These are phyloP conservation scores for Venturia asperata DNA, from an alignment of 2,329 filamentous ascomycete species.

Conservation along the genomic window DNA sequence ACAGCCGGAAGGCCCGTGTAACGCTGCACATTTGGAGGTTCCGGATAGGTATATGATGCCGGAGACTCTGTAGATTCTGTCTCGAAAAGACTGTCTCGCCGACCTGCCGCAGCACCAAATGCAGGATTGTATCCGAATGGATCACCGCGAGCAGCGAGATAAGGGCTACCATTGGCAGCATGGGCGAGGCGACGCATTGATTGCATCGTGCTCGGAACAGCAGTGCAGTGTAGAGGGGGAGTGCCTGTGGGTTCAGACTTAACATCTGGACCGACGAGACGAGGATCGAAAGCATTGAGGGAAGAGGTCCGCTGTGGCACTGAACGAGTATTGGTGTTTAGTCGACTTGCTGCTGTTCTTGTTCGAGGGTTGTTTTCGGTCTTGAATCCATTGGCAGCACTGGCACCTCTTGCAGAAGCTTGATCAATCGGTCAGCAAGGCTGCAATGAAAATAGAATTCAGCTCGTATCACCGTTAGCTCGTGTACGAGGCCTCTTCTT, in stretches of 20 bases:
- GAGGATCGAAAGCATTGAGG: slow-evolving; percentile 8
- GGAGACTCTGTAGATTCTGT: background rate
- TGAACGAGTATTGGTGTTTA: slow-evolving; percentile 7
- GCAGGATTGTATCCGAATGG: background rate
- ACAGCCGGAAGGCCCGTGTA: background rate
- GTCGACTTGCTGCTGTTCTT: slow-evolving; percentile 1
- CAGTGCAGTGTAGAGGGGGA: slow-evolving; percentile 13
- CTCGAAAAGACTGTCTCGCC: slow-evolving; percentile 7
- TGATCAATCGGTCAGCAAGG: slow-evolving; percentile 8
- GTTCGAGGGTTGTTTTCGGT: slow-evolving; percentile 3
- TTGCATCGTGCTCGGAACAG: slow-evolving; percentile 13
- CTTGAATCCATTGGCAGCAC: background rate
- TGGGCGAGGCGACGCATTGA: background rate
- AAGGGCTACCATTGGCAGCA: slow-evolving; percentile 1
- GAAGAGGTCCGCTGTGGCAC: background rate
- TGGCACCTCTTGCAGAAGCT: slow-evolving; percentile 8
- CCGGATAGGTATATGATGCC: background rate
- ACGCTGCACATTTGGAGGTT: slow-evolving; percentile 1
- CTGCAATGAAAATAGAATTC: slow-evolving; percentile 22
- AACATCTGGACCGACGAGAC: slow-evolving; percentile 5
- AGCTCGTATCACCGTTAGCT: slow-evolving; percentile 24
- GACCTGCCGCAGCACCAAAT: background rate
- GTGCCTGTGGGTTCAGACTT: slow-evolving; percentile 13
- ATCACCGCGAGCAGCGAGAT: background rate
- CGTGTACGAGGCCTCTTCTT: slow-evolving; percentile 47